A percentile compares a stretch with the other conserved stretches of the same genome.
Conservation (phyloP, 176 grass and related monocot genomes). For the Carex pumila region DNA sequence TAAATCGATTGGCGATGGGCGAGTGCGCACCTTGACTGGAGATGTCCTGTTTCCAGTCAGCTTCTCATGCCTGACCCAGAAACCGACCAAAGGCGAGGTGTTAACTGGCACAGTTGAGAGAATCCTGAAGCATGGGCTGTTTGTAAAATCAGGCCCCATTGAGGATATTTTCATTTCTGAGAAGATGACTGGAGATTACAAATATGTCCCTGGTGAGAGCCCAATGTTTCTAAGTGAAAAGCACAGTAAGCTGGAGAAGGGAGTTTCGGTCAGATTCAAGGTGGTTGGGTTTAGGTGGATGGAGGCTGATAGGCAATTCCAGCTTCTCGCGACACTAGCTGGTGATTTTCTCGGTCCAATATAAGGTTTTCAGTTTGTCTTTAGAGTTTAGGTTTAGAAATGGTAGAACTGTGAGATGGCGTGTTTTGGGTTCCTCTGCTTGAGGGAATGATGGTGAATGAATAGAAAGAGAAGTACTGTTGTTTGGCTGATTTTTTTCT, state of each 20-base stretch:
- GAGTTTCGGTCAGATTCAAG: constrained; percentile 61
- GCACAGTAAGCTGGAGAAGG: constrained; percentile 77
- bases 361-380: constrained; percentile 3
- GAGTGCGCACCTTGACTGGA: constrained; percentile 64
- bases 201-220: constrained; percentile 74
- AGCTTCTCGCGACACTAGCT: constrained; percentile 65
- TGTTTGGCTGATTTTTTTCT: background rate
- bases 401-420: background rate
- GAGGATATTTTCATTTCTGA: constrained; percentile 76
- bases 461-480: background rate
- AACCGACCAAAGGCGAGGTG: constrained; percentile 75
- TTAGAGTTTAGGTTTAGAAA: background rate
- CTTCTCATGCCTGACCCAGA: constrained; percentile 68
- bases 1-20: constrained; percentile 65
- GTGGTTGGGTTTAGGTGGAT: constrained; percentile 76
- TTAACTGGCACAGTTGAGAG: constrained; percentile 57
- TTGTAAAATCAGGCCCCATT: constrained; percentile 75
- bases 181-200: constrained; percentile 62
- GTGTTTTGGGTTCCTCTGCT: background rate
- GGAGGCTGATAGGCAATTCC: constrained; percentile 82
- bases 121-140: constrained; percentile 84
- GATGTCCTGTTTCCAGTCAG: constrained; percentile 75
- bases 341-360: constrained; percentile 83
- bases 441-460: background rate
- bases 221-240: constrained; percentile 61